These are phyloP conservation scores for Bidens hawaiensis DNA, from an alignment of 140 eudicot genomes.

Conservation along the genomic window DNA sequence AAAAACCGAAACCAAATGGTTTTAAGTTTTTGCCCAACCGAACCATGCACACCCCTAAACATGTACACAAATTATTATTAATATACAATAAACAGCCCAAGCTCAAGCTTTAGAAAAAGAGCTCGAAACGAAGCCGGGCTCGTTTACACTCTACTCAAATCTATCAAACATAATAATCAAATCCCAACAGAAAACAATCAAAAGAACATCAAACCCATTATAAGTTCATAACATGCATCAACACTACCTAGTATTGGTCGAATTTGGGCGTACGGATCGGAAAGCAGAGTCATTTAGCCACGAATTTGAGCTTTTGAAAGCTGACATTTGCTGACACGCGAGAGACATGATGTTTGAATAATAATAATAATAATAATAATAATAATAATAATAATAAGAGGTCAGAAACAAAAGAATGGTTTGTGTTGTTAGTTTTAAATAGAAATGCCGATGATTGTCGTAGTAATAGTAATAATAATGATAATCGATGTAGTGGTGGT, in stretches of 20 bases:
- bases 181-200: background rate
- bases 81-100: too few relatives aligned
- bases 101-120: too few relatives aligned
- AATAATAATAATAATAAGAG: too few relatives aligned
- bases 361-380: too few relatives aligned
- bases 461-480: background rate
- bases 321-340: conserved; percentile 25
- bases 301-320: conserved; percentile 22
- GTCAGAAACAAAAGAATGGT: too few relatives aligned
- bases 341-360: conserved; percentile 2
- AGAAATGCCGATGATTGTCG: conserved; percentile 1
- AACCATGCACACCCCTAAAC: too few relatives aligned
- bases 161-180: too few relatives aligned
- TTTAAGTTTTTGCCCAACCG: too few relatives aligned
- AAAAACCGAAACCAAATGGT: too few relatives aligned
- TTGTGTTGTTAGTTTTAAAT: background rate
- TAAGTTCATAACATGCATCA: background rate
- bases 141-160: too few relatives aligned
- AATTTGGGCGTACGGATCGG: conserved; percentile 14
- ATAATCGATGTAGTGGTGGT: background rate
- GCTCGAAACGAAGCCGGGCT: too few relatives aligned
- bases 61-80: too few relatives aligned
- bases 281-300: conserved; percentile 21
- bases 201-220: background rate
- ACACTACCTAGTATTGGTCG: conserved; percentile 1